Conservation (phyloP, 441 rosid genomes). For the Adansonia grandidieri region DNA sequence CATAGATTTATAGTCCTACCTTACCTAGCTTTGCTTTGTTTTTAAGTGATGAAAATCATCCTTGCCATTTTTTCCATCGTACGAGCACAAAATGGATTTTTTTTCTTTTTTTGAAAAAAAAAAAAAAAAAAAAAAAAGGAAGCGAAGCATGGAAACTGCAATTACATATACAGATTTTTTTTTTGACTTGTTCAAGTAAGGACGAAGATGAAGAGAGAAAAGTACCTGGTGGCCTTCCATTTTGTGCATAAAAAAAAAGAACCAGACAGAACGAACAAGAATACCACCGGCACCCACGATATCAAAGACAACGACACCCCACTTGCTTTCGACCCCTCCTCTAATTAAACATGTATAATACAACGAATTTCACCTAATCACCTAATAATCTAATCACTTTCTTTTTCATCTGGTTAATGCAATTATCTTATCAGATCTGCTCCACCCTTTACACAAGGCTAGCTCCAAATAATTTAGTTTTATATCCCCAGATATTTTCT, state of each 20-base stretch:
- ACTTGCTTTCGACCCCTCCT: too few species aligned
- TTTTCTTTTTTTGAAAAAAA: too few species aligned
- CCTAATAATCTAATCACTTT: constrained; percentile 19
- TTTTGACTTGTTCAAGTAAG: too few species aligned
- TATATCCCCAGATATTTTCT: not conserved
- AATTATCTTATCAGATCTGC: not conserved
- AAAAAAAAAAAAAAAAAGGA: not conserved
- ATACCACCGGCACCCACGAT: constrained; percentile 26
- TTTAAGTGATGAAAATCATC: not conserved
- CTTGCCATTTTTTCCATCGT: not conserved
- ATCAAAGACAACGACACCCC: constrained; percentile 42
- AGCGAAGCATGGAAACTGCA: not conserved
- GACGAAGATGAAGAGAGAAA: too few species aligned
- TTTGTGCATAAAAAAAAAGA: constrained; percentile 22
- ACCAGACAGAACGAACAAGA: constrained; percentile 29
- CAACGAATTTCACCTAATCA: constrained; percentile 41
- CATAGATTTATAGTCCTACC: not conserved
- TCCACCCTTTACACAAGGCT: constrained; percentile 19
- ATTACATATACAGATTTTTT: not conserved
- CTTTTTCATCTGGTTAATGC: not conserved
- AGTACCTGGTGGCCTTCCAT: constrained; percentile 27
- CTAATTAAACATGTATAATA: constrained; percentile 31
- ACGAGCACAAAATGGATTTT: not conserved
- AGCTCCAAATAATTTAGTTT: not conserved
- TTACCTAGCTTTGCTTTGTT: not conserved